phyloP scores from a whole-genome alignment of 2,329 filamentous ascomycete species.

The Calycina herbarum region DNA sequence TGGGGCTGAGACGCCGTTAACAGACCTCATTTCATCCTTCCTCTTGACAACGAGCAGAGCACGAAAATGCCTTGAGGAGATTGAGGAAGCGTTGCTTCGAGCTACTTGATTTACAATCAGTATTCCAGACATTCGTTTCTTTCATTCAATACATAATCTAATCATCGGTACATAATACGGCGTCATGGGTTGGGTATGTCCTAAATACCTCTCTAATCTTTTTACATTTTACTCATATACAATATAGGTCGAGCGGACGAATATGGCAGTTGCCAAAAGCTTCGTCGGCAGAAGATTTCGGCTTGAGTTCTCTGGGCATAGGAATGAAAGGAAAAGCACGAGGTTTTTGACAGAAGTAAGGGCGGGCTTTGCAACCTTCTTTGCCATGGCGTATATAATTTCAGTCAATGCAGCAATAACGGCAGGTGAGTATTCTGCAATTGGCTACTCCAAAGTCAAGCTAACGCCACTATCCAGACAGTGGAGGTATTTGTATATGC shows the following conservation, averaged over 20 bases:
- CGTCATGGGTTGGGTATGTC: conserved; percentile 36
- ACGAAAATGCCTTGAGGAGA: not conserved
- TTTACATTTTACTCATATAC: conserved; percentile 11
- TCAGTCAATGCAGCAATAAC: conserved; percentile 57
- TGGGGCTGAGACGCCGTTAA: not conserved
- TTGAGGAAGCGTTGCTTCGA: not conserved
- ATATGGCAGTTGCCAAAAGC: conserved; percentile 57
- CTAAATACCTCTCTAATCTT: not conserved
- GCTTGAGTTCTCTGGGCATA: conserved; percentile 80
- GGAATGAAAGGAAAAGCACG: conserved; percentile 54
- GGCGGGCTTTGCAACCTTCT: conserved; percentile 74
- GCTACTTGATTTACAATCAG: not conserved
- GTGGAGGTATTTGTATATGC: conserved; percentile 31
- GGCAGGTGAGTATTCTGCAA: conserved; percentile 17
- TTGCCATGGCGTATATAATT: conserved; percentile 73
- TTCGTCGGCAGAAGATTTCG: conserved; percentile 72
- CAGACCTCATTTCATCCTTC: not conserved
- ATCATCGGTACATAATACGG: conserved; percentile 17
- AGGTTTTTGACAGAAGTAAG: conserved; percentile 82
- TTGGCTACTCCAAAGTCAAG: not conserved
- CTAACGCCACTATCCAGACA: conserved; percentile 20
- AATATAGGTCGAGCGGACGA: conserved; percentile 35
- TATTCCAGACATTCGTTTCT: not conserved
- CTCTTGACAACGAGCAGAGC: conserved; percentile 5
- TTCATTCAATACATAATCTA: conserved; percentile 1